Percentiles rank a stretch among this genome's conserved stretches.
Conservation (phyloP, 1,284 basidiomycete genomes). For the Pterula multifida region DNA sequence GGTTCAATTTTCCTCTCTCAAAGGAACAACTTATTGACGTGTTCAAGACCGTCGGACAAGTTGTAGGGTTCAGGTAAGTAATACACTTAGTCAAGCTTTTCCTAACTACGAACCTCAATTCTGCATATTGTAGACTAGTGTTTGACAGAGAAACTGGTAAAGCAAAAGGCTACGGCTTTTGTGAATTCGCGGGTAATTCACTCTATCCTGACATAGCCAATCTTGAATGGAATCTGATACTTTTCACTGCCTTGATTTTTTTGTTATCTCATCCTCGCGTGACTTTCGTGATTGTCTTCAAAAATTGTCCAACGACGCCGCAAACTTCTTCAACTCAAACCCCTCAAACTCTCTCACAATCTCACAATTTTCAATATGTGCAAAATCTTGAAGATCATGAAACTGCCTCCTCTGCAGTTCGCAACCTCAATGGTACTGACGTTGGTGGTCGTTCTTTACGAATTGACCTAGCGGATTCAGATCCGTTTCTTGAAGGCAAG, state of each 20-base stretch:
- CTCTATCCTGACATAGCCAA: slow-evolving; percentile 19
- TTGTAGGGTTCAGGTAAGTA: slow-evolving; percentile 71
- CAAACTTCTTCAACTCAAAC: neutral
- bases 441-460: slow-evolving; percentile 63
- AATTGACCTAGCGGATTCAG: slow-evolving; percentile 52
- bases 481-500: slow-evolving; percentile 35
- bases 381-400: slow-evolving; percentile 73
- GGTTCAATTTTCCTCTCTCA: neutral
- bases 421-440: slow-evolving; percentile 63
- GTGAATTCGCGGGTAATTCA: slow-evolving; percentile 85
- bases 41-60: slow-evolving; percentile 79
- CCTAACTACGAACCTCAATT: neutral
- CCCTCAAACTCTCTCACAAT: neutral
- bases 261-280: slow-evolving; percentile 9
- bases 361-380: too few relatives aligned
- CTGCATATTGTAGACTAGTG: slow-evolving; percentile 74
- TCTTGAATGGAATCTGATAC: slow-evolving; percentile 27
- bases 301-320: neutral
- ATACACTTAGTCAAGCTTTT: slow-evolving; percentile 6
- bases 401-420: slow-evolving; percentile 70
- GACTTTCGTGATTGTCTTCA: slow-evolving; percentile 4
- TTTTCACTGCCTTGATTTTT: slow-evolving; percentile 10
- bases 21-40: slow-evolving; percentile 74
- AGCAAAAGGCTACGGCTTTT: slow-evolving; percentile 95
- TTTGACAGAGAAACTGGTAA: slow-evolving; percentile 94